These are phyloP conservation scores for Physcomitrellopsis africana DNA, from an alignment of 225 moss, liverwort and hornwort genomes.

Conservation along the genomic window DNA sequence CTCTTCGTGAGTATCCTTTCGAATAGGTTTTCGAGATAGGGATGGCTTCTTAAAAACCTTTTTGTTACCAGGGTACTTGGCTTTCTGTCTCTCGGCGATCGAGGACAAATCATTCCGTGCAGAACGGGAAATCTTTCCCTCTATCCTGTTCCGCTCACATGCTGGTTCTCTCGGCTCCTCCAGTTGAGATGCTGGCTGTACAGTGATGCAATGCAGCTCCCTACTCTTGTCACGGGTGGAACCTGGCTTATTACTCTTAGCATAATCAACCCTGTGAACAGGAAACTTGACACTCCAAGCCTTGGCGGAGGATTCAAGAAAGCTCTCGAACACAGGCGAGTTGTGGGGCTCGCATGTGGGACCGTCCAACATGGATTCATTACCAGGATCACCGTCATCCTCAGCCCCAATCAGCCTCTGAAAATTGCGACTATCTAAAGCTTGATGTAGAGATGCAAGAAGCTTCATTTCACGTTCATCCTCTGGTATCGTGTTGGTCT, in stretches of 20 bases:
- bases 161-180: constrained; percentile 35
- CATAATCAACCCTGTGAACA: constrained; percentile 25
- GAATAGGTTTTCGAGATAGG: constrained; percentile 21
- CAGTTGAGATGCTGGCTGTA: constrained; percentile 38
- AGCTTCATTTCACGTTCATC: constrained; percentile 49
- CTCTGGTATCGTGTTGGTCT: constrained; percentile 30
- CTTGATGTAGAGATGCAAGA: constrained; percentile 44
- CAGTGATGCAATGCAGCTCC: constrained; percentile 47
- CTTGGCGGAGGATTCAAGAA: constrained; percentile 52
- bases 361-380: constrained; percentile 28
- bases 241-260: constrained; percentile 20
- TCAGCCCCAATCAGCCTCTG: constrained; percentile 44
- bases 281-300: constrained; percentile 51
- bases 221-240: constrained; percentile 44
- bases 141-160: constrained; percentile 33
- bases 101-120: constrained; percentile 24
- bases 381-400: constrained; percentile 34
- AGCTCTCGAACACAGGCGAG: constrained; percentile 59
- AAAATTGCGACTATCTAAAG: constrained; percentile 44
- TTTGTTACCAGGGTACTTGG: constrained; percentile 39
- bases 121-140: constrained; percentile 28
- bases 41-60: constrained; percentile 36
- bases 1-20: constrained; percentile 37
- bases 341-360: constrained; percentile 45
- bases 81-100: constrained; percentile 38